Base-by-base conservation (phyloP, 1,139 yeast genomes). In the Debaryomyces coudertii region DNA sequence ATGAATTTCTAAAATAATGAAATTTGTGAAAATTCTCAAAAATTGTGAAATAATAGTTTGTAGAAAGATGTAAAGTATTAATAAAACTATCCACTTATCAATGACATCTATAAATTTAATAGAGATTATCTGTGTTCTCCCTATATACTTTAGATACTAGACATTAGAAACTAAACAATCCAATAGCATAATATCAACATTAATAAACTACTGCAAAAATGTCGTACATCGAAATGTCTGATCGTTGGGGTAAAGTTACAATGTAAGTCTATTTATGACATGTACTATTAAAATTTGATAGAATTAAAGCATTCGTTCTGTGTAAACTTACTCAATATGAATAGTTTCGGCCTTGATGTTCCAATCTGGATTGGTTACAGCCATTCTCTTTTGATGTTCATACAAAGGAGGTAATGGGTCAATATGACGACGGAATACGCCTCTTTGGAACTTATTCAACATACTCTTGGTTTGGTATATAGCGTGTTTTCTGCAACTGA, bases 291-390 rank as follows among this genome's bases (percentile, higher is more conserved):
- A 42, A 43, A 43, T 46, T 25, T 46, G 30, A 43, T 35, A 36
- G 16, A 15, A 29, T 20, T 24, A 37, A 22, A 20, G 7, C 9
- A n/a, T 30, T 37, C 22, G 37, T 3, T 20, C 18, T 15, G 15
- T 12, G 12, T n/a, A 33, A 27, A 45, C 30, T 50, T 66, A 68
- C 53, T 72, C 77, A 46, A 77, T 61, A 52, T 79, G 83, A 44
- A 73, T 61, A 14, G 66, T 71, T 51, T 76, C 82, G 22, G 80
- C 66, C 67, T 82, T 79, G 37, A 81, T 84, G 52, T 80, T 76
- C 87, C 87, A 83, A 51, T 74, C 82, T 6, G 76, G 71, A 56
- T 77, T 76, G 39, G 83, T 80, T 41, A 83, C 80, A 7, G 85
- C 86, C 75, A 79, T 59, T 63, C 83, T 76, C 37, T 34, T 34